These are phyloP conservation scores for Setaria viridis DNA, from an alignment of 202 grass and related monocot genomes.

Conservation along the genomic window DNA sequence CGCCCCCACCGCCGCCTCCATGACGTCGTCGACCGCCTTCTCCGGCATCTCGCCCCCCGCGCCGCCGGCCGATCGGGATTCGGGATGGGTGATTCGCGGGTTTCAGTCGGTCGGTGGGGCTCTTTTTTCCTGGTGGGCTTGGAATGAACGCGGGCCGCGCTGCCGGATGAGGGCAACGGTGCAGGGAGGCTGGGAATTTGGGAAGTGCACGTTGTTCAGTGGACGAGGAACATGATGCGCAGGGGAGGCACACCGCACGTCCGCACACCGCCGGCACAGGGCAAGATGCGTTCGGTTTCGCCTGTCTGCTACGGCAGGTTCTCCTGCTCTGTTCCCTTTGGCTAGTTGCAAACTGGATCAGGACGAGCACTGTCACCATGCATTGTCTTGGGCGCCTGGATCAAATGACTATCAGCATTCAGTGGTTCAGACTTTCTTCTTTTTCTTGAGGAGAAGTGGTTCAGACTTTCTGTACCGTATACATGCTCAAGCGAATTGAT, in stretches of 20 bases:
- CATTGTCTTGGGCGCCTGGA: background rate
- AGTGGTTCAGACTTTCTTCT: background rate
- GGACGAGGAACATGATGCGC: background rate
- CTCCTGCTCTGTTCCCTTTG: background rate
- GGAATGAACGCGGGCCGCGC: background rate
- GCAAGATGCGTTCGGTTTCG: background rate
- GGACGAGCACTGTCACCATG: background rate
- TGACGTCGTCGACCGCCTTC: constrained; percentile 79
- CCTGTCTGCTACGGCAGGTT: background rate
- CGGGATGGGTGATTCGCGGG: constrained; percentile 26
- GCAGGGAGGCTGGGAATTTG: background rate
- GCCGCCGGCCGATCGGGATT: constrained; percentile 45
- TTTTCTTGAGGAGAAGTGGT: background rate
- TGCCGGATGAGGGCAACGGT: background rate
- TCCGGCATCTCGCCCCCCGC: constrained; percentile 48
- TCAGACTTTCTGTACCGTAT: background rate
- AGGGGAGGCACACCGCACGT: background rate
- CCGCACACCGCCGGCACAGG: background rate
- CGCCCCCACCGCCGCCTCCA: constrained; percentile 77
- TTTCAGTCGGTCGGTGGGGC: background rate
- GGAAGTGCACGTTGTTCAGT: background rate
- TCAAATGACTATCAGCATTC: background rate
- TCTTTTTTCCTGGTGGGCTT: background rate
- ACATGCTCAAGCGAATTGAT: background rate
- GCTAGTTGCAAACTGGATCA: background rate